Evolutionary conservation across 768 basidiomycete genomes (phyloP), one percentile per base, ranked within the genome.

Genomic region (Mycena chlorophos): DNA sequence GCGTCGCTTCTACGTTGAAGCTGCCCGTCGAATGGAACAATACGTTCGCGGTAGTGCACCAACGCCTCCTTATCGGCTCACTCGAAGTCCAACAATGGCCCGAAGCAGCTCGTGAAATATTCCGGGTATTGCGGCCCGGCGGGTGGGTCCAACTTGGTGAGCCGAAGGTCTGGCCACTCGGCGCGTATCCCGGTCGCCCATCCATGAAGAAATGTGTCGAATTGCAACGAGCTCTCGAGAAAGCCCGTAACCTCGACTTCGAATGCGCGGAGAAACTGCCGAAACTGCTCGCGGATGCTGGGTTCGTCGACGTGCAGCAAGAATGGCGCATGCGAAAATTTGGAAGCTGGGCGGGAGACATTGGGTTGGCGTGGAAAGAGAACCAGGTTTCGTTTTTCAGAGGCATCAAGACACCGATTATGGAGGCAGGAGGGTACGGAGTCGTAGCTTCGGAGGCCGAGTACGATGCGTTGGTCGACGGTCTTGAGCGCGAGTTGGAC

Each of bases 401-500:
- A 14, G 59, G 59, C 4, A 47, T 60, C n/a, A 56, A 60, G 51
- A 59, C 54, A 1, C 54, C 47, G 12, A 30, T 59, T 40, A 43
- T 59, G 10, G 17, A 55, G 17, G 52, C 55, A 8, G 55, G 52
- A 1, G 59, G 59, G 2, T 61, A 39, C 29, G 59, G 55, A 2
- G 34, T 55, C 25, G 57, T 56, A 6, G 22, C 6, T 31, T 57
- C 63, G 2, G 55, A 56, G 17, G 52, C 43, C 1, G 60, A 60
- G 26, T 58, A 56, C 22, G 56, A 63, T 51, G 43, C 19, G 43
- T 51, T 61, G 20, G 6, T 61, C 27, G 55, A 51, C 0, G 61
- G 56, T 5, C 26, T 60, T 25, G 51, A 56, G 23, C 51, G 37
- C 25, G 62, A 63, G 38, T 61, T 55, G 40, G 55, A 64, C n/a